Base-by-base conservation (phyloP, 495 filamentous ascomycete species). In the Penicillium paxilli region DNA sequence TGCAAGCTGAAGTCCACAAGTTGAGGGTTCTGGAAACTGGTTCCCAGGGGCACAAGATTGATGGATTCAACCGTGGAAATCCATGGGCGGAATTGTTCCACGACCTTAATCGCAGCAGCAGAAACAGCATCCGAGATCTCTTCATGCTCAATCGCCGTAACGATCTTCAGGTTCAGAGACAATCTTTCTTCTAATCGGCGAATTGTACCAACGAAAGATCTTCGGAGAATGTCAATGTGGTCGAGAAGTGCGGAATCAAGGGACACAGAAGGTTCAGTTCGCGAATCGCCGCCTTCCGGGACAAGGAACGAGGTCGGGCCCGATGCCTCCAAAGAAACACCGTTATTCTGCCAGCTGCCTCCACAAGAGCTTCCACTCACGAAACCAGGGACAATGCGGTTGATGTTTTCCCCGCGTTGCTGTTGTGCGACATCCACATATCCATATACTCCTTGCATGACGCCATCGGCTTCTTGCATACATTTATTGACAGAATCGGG, bases 341-440 rank as follows among this genome's bases (percentile, higher is more conserved):
- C 88, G 60, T 97, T 96, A 66, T 90, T 94, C 61, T 93, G 91
- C 95, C 95, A 98, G 64, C 84, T 95, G 12, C 92, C 94, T 41
- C 91, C 92, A 20, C 81, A 79, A 46, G 78, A 83, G 62, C 89
- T 95, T 5, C 90, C 90, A 47, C 88, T 80, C 35, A 98, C 84
- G 65, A 98, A 98, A 2, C 94, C 95, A 21, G 94, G 94, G 35
- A 90, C 83, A 19, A 97, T 77, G n/a, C 94, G 85, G 4, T 88
- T 87, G 38, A 98, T 92, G 20, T 87, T 85, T 59, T 95, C 92
- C 38, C 91, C 91, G 41, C 92, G 81, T 64, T 98, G 94, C 60
- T 93, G 88, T 60, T 88, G 86, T 19, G 94, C 94, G 49, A 97
- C 88, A 62, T 98, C 93, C 12, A 97, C 93, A 70, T 95, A 98